A percentile compares a stretch with the other conserved stretches of the same genome.
These are phyloP conservation scores for Sphagnum tenellum DNA, from an alignment of 225 moss, liverwort and hornwort genomes.

Conservation along the genomic window DNA sequence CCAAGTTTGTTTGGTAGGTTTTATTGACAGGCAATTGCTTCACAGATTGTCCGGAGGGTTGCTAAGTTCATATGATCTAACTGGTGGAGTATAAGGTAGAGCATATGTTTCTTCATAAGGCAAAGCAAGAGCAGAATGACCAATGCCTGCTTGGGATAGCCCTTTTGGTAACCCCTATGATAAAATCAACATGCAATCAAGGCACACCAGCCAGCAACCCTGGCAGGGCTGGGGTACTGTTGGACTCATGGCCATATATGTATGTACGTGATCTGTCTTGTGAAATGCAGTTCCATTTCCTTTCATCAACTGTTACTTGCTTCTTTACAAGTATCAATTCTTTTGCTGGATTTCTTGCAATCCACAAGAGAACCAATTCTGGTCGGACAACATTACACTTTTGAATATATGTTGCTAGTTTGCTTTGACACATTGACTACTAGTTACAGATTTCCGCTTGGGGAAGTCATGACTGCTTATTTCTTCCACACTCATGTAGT, in stretches of 20 bases:
- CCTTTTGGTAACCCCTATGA: conserved; percentile 77
- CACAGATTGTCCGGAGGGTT: conserved; percentile 82
- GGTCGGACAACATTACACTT: no score
- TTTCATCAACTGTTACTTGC: no score
- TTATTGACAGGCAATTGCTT: conserved; percentile 1
- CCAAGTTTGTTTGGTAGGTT: not conserved
- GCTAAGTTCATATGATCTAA: conserved; percentile 84
- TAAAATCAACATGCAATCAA: conserved; percentile 68
- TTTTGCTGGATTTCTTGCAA: no score
- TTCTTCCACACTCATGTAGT: no score
- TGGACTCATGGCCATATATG: conserved; percentile 1
- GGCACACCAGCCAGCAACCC: conserved; percentile 66
- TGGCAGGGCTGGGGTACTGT: conserved; percentile 73
- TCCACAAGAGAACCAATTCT: no score
- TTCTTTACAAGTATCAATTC: no score
- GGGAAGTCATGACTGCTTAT: no score
- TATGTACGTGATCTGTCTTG: no score
- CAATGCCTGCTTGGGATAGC: conserved; percentile 92
- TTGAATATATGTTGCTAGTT: no score
- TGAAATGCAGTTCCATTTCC: no score
- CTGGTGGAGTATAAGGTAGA: conserved; percentile 53
- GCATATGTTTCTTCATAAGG: conserved; percentile 84
- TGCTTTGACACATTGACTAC: no score
- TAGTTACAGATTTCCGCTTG: no score
- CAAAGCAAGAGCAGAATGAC: conserved; percentile 77